phyloP scores from a whole-genome alignment of 1,139 yeast species.

The Kurtzmaniella quercitrusa region DNA sequence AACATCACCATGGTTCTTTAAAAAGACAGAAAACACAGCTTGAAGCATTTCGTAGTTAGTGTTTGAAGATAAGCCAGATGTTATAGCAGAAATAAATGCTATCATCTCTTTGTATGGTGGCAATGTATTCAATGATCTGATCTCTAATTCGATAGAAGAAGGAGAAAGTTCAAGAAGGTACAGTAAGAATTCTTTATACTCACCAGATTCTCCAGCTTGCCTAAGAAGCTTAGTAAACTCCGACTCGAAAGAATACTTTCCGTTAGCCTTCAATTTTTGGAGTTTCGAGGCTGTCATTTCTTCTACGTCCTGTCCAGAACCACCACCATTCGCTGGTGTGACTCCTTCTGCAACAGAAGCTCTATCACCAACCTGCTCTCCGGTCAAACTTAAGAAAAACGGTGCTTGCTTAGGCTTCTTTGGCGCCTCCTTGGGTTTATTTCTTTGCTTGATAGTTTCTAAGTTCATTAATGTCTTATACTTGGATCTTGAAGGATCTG shows the following conservation, averaged over 20 bases:
- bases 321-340: conserved; percentile 7
- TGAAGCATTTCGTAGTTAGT: conserved; percentile 66
- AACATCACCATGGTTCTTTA: conserved; percentile 81
- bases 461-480: conserved; percentile 75
- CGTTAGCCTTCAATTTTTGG: conserved; percentile 22
- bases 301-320: conserved; percentile 10
- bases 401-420: conserved; percentile 85
- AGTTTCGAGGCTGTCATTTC: conserved; percentile 20
- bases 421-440: conserved; percentile 86
- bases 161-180: conserved; percentile 68
- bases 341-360: conserved; percentile 60
- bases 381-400: conserved; percentile 65
- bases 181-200: conserved; percentile 49
- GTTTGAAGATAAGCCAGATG: conserved; percentile 54
- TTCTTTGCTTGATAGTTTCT: conserved; percentile 79
- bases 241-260: conserved; percentile 55
- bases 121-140: conserved; percentile 68
- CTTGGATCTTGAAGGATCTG: conserved; percentile 66
- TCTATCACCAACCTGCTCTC: conserved; percentile 65
- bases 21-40: conserved; percentile 73
- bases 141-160: conserved; percentile 76
- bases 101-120: conserved; percentile 64
- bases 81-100: conserved; percentile 61
- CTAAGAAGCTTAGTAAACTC: conserved; percentile 67
- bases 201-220: conserved; percentile 34